A percentile compares a stretch with the other conserved stretches of the same genome.
phyloP scores from a whole-genome alignment of 1,139 yeast genomes.

The Blastobotrys buckinghamii region DNA sequence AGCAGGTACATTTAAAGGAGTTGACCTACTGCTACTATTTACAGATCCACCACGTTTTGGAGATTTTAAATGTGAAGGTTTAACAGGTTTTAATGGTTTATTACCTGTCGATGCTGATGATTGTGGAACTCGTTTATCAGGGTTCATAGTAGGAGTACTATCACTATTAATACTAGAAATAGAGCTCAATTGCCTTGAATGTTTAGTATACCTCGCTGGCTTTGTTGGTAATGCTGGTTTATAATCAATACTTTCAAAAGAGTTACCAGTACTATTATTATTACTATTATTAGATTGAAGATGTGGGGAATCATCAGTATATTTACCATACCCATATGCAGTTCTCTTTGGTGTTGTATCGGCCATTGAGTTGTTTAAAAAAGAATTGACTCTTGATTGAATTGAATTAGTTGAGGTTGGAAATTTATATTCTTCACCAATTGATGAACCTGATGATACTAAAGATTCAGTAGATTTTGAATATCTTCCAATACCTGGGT shows the following conservation, averaged over 20 bases:
- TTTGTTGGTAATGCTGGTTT: background rate
- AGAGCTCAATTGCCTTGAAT: slow-evolving; percentile 22
- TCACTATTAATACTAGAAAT: slow-evolving; percentile 23
- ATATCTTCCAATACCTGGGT: slow-evolving; percentile 11
- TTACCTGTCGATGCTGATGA: too few relatives aligned
- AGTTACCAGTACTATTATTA: background rate
- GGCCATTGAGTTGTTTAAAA: slow-evolving; percentile 39
- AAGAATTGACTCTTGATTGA: slow-evolving; percentile 61
- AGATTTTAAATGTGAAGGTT: slow-evolving; percentile 13
- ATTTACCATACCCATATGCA: slow-evolving; percentile 73
- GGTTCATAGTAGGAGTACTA: background rate
- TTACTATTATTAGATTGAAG: background rate
- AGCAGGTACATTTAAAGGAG: background rate
- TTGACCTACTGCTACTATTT: background rate
- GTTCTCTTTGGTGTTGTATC: slow-evolving; percentile 49
- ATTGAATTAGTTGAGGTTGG: slow-evolving; percentile 25
- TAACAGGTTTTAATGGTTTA: slow-evolving; percentile 6
- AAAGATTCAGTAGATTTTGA: slow-evolving; percentile 21
- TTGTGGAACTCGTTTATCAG: too few relatives aligned
- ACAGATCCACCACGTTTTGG: slow-evolving; percentile 7
- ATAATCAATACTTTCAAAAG: background rate
- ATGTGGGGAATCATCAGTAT: slow-evolving; percentile 43
- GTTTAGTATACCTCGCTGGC: slow-evolving; percentile 9
- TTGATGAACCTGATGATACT: slow-evolving; percentile 2
- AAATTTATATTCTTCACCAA: slow-evolving; percentile 13